Conservation (phyloP, 805 yeast genomes). For the Kockiozyma suomiensis region DNA sequence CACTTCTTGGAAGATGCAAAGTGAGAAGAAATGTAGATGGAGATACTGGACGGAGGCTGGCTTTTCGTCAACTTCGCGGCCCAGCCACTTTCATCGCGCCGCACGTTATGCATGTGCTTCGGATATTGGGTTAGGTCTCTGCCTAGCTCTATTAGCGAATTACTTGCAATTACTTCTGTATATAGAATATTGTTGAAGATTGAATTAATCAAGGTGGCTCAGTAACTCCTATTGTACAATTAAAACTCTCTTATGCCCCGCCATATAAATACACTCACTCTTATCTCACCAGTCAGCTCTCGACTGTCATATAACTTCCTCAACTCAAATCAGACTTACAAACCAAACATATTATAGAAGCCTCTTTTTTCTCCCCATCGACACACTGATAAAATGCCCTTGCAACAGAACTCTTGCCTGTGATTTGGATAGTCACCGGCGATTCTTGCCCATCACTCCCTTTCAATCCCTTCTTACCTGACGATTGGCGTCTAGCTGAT, state of each 20-base stretch:
- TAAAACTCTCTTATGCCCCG: no score
- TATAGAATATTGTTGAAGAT: no score
- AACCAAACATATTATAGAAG: slow-evolving; percentile 13
- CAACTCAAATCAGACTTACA: neutral
- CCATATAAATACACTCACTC: no score
- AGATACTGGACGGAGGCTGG: neutral
- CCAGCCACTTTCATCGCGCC: neutral
- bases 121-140: neutral
- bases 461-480: neutral
- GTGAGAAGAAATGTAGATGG: neutral
- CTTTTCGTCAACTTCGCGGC: neutral
- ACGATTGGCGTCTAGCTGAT: neutral
- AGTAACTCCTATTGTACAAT: no score
- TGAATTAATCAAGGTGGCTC: no score
- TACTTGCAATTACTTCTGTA: no score
- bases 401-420: slow-evolving; percentile 1
- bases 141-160: no score
- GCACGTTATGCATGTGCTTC: neutral
- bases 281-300: no score
- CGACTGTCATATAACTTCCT: no score
- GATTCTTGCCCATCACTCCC: neutral
- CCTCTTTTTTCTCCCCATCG: slow-evolving; percentile 10
- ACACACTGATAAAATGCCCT: slow-evolving; percentile 12
- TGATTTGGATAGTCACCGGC: slow-evolving; percentile 11
- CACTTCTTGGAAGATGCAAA: neutral